Evolutionary conservation across 805 yeast species (phyloP), one percentile per base, ranked within the genome.

Genomic region (Henningerozyma blattae): DNA sequence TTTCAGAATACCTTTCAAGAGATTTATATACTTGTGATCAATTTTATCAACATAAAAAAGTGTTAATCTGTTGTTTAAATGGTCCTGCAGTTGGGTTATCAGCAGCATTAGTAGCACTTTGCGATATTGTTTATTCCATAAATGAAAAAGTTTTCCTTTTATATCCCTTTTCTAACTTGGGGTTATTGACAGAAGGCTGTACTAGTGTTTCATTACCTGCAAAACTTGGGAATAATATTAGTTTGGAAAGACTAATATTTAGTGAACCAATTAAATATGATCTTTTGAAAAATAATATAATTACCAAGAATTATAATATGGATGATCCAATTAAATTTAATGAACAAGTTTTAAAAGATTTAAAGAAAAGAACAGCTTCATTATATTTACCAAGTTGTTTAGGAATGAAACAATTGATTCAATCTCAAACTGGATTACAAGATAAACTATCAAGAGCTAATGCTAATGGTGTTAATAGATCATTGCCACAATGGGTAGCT

Each of bases 41-140:
- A 17, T 73, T 82, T 51, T 70, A 71, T 42, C 68, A 70, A 43
- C 95, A 85, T 57, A 58, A 65, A 5, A 85, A 84, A 50, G 65
- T 82, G 3, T 61, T 85, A 25, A 75, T 75, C 14, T 72, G 73
- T 33, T 86, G 84, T 3, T 63, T 85, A 35, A 85, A 85, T 50
- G 95, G 95, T 0, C 94, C 95, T 0, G 93, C 76, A 5, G 68
- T 85, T 40, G 95, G 95, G 0, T 65, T 85, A 34, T 62, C 76
- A 19, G 74, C 87, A 5, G 81, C 84, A 0, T 52, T 85, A 33
- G 77, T 83, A 12, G 68, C 77, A 27, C 59, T 80, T 34, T 72
- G 81, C 54, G 95, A 85, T 54, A 64, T 85, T 38, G 62, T 85
- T 10, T 83, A 80, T 48, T 77, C 77, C 9, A 68, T 65, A 41